Evolutionary conservation across 768 basidiomycete genomes (phyloP), one percentile per base, ranked within the genome.

Genomic region (Rhodosporidiobolus sp.): DNA sequence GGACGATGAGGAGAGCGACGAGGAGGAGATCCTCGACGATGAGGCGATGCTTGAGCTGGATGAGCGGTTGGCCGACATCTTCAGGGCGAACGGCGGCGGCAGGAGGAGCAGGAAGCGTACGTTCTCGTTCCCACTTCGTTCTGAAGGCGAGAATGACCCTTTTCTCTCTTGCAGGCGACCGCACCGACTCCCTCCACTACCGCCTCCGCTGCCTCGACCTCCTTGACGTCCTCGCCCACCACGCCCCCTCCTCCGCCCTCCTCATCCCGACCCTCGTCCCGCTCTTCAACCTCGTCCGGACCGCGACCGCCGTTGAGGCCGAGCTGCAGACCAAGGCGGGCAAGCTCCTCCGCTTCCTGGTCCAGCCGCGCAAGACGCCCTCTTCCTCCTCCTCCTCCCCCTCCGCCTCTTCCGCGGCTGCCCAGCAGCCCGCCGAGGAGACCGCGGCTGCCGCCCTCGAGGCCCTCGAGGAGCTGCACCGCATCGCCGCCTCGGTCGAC

Each of bases 21-120:
- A 77, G 54, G 77, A 78, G 62, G 78, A 77, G 59, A 82, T 88
- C 38, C 89, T 95, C 88, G 90, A 96, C 79, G 95, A 99, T 79
- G 94, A 98, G 34, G 92, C 96, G 82, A 99, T 99, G 95, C 88
- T 98, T 85, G 90, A 90, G 46, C 87, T 98, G 35, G 95, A 99
- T 79, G 90, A 91, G 60, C 90, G 95, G 79, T 87, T 99, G 12
- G 92, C 91, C 8, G 87, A 88, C 63, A 88, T 93, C 43, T 95
- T 99, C 86, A 86, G 86, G 69, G 84, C 88, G 43, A 86, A 87
- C 70, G 83, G 85, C 32, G 84, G 84, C 67, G 87, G 86, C 65
- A 86, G 85, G 80, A 88, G 87, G 78, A 82, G 83, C 49, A 85
- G 84, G 64, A 91, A 89, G 84, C 87, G 91, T 90, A 64, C 68